phyloP scores from a whole-genome alignment of 2,329 filamentous ascomycete species.

The Cercospora berteroae region DNA sequence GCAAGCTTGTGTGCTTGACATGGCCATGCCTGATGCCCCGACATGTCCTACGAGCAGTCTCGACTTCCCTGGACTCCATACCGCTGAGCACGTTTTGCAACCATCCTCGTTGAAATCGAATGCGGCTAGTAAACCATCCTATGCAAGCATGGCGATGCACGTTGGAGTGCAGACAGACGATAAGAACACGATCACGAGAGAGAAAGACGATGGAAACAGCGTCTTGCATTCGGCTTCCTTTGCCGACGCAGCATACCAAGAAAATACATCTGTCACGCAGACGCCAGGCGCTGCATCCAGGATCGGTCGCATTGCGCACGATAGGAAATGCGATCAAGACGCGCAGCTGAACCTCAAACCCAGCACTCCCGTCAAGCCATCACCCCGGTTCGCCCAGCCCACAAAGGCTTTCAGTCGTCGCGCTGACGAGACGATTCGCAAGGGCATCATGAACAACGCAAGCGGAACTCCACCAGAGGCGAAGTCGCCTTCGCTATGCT shows the following conservation, averaged over 20 bases:
- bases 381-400: slow-evolving; percentile 35
- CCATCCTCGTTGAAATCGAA: background rate
- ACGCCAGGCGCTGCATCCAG: background rate
- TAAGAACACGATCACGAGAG: background rate
- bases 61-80: slow-evolving; percentile 25
- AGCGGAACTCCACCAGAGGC: slow-evolving; percentile 17
- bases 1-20: background rate
- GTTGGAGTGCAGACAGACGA: background rate
- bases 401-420: slow-evolving; percentile 31
- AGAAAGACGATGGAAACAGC: background rate
- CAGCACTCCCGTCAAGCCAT: background rate
- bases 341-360: background rate
- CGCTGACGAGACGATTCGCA: slow-evolving; percentile 28
- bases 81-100: background rate
- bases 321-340: background rate
- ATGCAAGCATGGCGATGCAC: slow-evolving; percentile 19
- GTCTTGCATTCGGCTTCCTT: background rate
- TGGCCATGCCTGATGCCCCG: background rate
- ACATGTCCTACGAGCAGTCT: slow-evolving; percentile 12
- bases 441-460: slow-evolving; percentile 18
- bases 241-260: background rate
- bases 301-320: background rate
- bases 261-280: background rate
- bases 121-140: slow-evolving; percentile 12
- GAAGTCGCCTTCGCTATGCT: slow-evolving; percentile 21